Evolutionary conservation across 495 filamentous ascomycete species (phyloP), one percentile per base, ranked within the genome.

Genomic region (Penicillium paradoxum): DNA sequence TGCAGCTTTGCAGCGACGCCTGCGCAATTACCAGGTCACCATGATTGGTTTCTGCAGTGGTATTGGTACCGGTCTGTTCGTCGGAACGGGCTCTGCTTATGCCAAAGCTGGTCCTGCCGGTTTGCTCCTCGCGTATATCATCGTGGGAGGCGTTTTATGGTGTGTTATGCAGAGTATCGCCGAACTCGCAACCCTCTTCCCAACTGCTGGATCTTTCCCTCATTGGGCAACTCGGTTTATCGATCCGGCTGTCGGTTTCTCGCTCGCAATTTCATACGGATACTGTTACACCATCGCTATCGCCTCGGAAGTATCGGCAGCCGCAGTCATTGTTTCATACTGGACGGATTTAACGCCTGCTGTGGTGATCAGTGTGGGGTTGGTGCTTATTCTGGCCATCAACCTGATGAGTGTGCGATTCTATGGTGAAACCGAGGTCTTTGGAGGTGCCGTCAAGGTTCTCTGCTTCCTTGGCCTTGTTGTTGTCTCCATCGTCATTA

Each of bases 371-470:
- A 76, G 82, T 9, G 70, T 93, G 45, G 82, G 88, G 57, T 80
- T 88, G 66, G 74, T 83, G 18, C 57, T 87, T 19, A 83, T 91
- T 54, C 71, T 87, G 9, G 70, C 64, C 32, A 67, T 84, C 58
- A 90, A 91, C 64, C 76, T 87, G 56, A 78, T 90, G 55, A 82
- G 85, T 18, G 81, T 91, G 24, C 65, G 76, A 6, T 78, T 82
- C 22, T 91, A 87, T 61, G 88, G 87, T 33, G 84, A 90, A 67
- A 77, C 87, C 15, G 87, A 90, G 56, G 88, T 90, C 64, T 73
- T 81, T 57, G 83, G 88, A 59, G 84, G 84, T 30, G 81, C 78
- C 51, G 71, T 90, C 67, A 91, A 93, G 65, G 83, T 91, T 48
- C 67, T 91, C 56, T 88, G 85, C 48, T 85, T 90, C 58, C 52